Percentiles rank a stretch among this genome's conserved stretches.
Conservation (phyloP, 2,329 filamentous ascomycete species). For the Penicillium sumatraense region DNA sequence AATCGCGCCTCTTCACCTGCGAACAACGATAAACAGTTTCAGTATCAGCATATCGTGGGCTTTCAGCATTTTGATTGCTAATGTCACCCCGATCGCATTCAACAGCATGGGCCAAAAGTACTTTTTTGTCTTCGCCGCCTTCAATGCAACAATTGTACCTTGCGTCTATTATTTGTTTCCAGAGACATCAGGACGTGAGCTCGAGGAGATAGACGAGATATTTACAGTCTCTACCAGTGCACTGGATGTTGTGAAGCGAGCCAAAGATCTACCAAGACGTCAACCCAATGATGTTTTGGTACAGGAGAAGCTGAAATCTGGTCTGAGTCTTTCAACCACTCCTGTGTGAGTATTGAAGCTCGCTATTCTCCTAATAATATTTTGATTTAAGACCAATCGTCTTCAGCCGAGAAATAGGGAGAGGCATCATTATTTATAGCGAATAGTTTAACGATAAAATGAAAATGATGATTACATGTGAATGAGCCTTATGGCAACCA, state of each 20-base stretch:
- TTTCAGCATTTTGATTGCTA: conserved; percentile 25
- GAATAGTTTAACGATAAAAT: neutral
- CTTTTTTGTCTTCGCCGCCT: conserved; percentile 24
- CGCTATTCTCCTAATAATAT: neutral
- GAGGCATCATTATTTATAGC: neutral
- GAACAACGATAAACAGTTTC: conserved; percentile 29
- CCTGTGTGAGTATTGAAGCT: neutral
- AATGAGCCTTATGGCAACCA: too few relatives aligned
- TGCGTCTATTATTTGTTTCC: conserved; percentile 25
- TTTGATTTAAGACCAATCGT: neutral
- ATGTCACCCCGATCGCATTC: conserved; percentile 28
- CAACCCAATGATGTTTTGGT: conserved; percentile 1
- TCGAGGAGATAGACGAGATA: conserved; percentile 29
- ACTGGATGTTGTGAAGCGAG: conserved; percentile 20
- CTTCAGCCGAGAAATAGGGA: too few relatives aligned
- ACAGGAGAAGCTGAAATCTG: neutral
- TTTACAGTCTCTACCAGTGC: conserved; percentile 16
- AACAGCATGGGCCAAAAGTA: conserved; percentile 23
- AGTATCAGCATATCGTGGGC: conserved; percentile 28
- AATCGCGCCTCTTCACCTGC: conserved; percentile 25
- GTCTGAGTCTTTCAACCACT: neutral
- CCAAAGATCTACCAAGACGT: conserved; percentile 16
- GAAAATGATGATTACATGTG: neutral
- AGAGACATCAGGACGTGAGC: conserved; percentile 26
- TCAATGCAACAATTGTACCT: conserved; percentile 24